A percentile compares a stretch with the other conserved stretches of the same genome.
Conservation (phyloP, 2,329 filamentous ascomycete species). For the Cladophialophora carrionii region DNA sequence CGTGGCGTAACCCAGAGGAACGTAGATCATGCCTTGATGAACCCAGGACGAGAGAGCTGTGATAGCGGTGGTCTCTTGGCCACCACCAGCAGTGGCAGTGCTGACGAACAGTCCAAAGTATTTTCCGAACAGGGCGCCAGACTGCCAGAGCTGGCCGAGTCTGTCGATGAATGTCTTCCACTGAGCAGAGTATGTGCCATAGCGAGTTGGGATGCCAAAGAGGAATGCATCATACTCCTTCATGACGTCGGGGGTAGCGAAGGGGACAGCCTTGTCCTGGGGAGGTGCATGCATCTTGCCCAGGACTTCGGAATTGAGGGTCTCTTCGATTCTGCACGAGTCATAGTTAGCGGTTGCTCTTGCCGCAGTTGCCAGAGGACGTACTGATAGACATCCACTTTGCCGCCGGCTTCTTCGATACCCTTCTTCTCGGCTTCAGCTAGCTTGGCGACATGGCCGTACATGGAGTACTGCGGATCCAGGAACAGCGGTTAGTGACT, state of each 20-base stretch:
- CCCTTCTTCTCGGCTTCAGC: constrained; percentile 90
- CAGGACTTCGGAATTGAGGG: constrained; percentile 80
- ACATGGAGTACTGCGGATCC: constrained; percentile 76
- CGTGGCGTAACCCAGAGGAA: constrained; percentile 91
- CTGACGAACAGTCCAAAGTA: constrained; percentile 88
- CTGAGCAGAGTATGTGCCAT: constrained; percentile 95
- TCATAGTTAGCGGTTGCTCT: background rate
- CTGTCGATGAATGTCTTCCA: constrained; percentile 88
- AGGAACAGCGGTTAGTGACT: constrained; percentile 17
- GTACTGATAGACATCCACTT: constrained; percentile 79
- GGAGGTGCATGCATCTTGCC: constrained; percentile 86
- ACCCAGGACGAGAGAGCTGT: constrained; percentile 79
- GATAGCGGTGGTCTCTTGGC: constrained; percentile 87
- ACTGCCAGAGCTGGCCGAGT: constrained; percentile 81
- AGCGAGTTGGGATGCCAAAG: constrained; percentile 92
- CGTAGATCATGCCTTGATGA: constrained; percentile 94
- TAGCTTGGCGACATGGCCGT: constrained; percentile 82
- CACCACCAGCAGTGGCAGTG: constrained; percentile 81
- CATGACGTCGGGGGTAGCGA: constrained; percentile 65
- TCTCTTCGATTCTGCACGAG: constrained; percentile 73
- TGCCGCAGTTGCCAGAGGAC: constrained; percentile 38
- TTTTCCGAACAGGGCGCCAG: constrained; percentile 81
- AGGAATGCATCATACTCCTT: constrained; percentile 84
- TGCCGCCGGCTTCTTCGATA: constrained; percentile 82
- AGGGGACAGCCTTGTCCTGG: constrained; percentile 67